Evolutionary conservation across 1,284 basidiomycete genomes (phyloP).

Genomic region (Ustilago vetiveriae): DNA sequence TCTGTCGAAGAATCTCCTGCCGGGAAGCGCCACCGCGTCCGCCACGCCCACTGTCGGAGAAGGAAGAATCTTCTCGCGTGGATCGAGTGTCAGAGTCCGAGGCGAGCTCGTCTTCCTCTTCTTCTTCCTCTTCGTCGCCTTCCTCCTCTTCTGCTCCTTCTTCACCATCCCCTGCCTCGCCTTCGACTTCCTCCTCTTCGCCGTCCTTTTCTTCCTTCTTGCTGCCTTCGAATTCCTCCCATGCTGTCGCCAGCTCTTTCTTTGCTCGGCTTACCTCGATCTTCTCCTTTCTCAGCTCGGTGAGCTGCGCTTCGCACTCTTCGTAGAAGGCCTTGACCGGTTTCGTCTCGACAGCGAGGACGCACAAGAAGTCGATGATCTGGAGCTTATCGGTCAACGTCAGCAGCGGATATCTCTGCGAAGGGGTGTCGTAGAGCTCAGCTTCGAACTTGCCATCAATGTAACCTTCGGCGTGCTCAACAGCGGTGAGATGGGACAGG

Average conservation of each 20-base stretch:
- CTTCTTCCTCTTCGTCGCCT: slow-evolving; percentile 14
- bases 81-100: slow-evolving; percentile 44
- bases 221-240: slow-evolving; percentile 73
- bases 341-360: slow-evolving; percentile 88
- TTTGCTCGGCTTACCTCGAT: slow-evolving; percentile 89
- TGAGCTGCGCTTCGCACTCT: slow-evolving; percentile 84
- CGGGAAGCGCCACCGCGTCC: slow-evolving; percentile 28
- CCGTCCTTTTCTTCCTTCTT: slow-evolving; percentile 29
- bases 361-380: slow-evolving; percentile 86
- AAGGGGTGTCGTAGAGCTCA: slow-evolving; percentile 56
- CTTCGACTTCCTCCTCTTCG: slow-evolving; percentile 3
- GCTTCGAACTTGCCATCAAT: slow-evolving; percentile 48
- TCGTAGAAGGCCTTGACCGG: slow-evolving; percentile 88
- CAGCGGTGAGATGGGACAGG: slow-evolving; percentile 62
- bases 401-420: slow-evolving; percentile 76
- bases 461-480: slow-evolving; percentile 54
- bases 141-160: slow-evolving; percentile 12
- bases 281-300: slow-evolving; percentile 91
- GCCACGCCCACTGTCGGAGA: slow-evolving; percentile 20
- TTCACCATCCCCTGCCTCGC: slow-evolving; percentile 3
- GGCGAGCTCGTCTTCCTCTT: slow-evolving; percentile 50
- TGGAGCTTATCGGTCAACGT: slow-evolving; percentile 81
- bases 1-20: slow-evolving; percentile 62
- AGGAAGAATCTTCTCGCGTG: slow-evolving; percentile 46
- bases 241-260: slow-evolving; percentile 81